Conservation (phyloP, 148 eudicot species). For the Rhododendron ferrugineum region DNA sequence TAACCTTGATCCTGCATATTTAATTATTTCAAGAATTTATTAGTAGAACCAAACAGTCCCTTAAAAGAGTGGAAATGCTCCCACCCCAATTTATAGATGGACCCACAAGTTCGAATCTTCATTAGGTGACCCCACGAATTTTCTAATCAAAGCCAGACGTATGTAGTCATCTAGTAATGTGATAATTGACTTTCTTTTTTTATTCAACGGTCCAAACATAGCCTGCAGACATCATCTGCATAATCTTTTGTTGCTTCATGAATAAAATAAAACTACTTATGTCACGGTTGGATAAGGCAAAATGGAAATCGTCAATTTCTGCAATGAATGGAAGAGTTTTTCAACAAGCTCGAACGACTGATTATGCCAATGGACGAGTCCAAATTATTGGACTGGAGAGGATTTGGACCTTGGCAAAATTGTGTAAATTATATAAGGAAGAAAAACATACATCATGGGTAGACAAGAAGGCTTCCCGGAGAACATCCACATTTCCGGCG, state of each 20-base stretch:
- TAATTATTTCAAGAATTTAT: neutral
- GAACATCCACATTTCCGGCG: slow-evolving; percentile 46
- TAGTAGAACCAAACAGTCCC: neutral
- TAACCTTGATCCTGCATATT: neutral
- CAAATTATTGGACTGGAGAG: too few relatives aligned
- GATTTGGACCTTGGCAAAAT: too few relatives aligned
- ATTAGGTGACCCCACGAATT: neutral
- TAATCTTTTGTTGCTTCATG: neutral
- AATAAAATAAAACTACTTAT: neutral
- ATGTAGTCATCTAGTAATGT: neutral
- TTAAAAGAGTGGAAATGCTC: neutral
- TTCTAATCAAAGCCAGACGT: neutral
- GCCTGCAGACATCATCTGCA: neutral
- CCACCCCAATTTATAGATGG: neutral
- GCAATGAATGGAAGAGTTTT: too few relatives aligned
- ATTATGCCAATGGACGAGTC: too few relatives aligned
- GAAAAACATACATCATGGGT: slow-evolving; percentile 34
- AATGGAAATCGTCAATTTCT: too few relatives aligned
- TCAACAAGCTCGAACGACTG: too few relatives aligned
- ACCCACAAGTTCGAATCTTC: neutral
- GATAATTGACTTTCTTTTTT: neutral
- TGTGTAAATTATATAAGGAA: neutral
- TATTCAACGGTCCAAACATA: neutral
- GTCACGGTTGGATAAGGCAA: neutral
- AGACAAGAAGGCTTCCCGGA: slow-evolving; percentile 49